phyloP scores from a whole-genome alignment of 2,329 filamentous ascomycete species.

The Celoporthe dispersa region DNA sequence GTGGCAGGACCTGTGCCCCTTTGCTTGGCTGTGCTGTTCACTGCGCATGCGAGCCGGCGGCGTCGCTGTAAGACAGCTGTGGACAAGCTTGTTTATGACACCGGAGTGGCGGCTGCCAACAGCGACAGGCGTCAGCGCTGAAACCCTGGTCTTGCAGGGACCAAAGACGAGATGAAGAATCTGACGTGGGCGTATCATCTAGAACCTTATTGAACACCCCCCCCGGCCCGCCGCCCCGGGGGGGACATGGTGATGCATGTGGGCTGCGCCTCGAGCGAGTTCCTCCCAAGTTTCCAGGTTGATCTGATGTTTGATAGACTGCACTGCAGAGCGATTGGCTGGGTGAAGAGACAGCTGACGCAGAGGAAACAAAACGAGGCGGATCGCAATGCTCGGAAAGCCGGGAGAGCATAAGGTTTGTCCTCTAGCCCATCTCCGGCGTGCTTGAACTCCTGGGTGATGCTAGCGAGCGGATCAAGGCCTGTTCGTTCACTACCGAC shows the following conservation, averaged over 20 bases:
- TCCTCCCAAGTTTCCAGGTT: conserved; percentile 21
- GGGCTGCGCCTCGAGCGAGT: conserved; percentile 19
- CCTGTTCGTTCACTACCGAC: not conserved
- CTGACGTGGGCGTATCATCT: conserved; percentile 29
- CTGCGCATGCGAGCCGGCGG: not conserved
- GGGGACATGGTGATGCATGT: conserved; percentile 13
- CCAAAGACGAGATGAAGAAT: conserved; percentile 27
- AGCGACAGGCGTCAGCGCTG: conserved; percentile 25
- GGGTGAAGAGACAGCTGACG: conserved; percentile 23
- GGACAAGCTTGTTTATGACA: conserved; percentile 18
- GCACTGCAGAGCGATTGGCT: conserved; percentile 28
- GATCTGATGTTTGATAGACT: conserved; percentile 10
- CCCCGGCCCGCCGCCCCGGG: too few species aligned
- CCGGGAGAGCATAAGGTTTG: not conserved
- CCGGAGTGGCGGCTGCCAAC: conserved; percentile 26
- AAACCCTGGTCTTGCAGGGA: conserved; percentile 23
- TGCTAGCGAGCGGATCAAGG: conserved; percentile 2
- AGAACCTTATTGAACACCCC: conserved; percentile 4
- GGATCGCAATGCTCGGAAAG: not conserved
- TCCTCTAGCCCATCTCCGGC: conserved; percentile 11
- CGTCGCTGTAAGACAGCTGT: not conserved
- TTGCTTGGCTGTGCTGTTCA: not conserved
- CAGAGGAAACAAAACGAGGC: conserved; percentile 24
- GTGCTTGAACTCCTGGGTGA: conserved; percentile 18
- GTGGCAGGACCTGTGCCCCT: not conserved